Evolutionary conservation across 2,329 filamentous ascomycete genomes (phyloP), one percentile per base, ranked within the genome.

Genomic region (Aspergillus hortae): DNA sequence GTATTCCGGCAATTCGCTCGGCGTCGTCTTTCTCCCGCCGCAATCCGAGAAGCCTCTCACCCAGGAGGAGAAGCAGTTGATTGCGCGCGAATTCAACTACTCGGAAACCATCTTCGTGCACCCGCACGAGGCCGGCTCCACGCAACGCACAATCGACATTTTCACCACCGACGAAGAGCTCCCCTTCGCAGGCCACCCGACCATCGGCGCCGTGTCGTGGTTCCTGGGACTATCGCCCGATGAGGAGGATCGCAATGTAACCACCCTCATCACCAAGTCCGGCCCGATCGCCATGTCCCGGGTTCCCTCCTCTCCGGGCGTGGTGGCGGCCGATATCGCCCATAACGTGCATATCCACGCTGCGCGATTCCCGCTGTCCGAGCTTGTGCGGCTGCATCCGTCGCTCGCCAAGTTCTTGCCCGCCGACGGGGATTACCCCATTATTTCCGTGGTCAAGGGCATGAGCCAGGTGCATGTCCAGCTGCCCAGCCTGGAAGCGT

Each of bases 391-490:
- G 4, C 47, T 68, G 33, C 64, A 70, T 45, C 58, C 65, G 10
- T 64, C 60, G 1, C 27, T 69, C 51, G 51, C 51, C 4, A 56
- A 60, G 1, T 68, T 62, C 41, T 27, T 53, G 15, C 5, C 46
- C 10, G 21, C 48, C 6, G 44, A 54, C 33, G 38, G 25, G 1
- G 56, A 52, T 1, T 69, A 67, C 51, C 67, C 67, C 1, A 19
- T 73, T 6, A 66, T 73, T 49, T 72, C 68, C 0, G 71, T 74
- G 48, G 70, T 74, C 21, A 70, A 71, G 38, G 71, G 72, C 4
- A 71, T 74, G 69, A 68, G 61, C 11, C 91, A 90, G 67, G 70
- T 83, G n/a, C 78, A 89, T 30, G 74, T 88, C 12, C 73, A 81
- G 58, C 74, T 94, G 19, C 75, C 81, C 0, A 78, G 77, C 49